A percentile compares a stretch with the other conserved stretches of the same genome.
These are phyloP conservation scores for Striga hermonthica DNA, from an alignment of 305 asterid genomes.

Conservation along the genomic window DNA sequence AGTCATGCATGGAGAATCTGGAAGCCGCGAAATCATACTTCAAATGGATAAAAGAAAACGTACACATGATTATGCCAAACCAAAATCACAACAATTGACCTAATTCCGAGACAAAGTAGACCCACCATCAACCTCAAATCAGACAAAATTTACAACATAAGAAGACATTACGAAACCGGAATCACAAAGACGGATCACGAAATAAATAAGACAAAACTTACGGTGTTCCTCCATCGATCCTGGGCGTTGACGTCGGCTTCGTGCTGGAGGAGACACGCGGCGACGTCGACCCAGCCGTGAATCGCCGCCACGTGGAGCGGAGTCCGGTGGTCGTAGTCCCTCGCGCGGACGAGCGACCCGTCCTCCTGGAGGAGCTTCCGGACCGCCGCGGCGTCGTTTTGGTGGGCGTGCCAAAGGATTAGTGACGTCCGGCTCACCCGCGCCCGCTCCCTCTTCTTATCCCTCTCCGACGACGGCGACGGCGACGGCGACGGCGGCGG, in stretches of 20 bases:
- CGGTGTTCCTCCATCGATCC: conserved; percentile 99
- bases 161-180: conserved; percentile 3
- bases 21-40: too few species aligned
- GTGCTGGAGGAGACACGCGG: conserved; percentile 64
- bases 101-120: neutral
- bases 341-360: conserved; percentile 63
- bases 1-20: too few species aligned
- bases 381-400: conserved; percentile 72
- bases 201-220: conserved; percentile 28
- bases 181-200: neutral
- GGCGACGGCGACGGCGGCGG: conserved; percentile 27
- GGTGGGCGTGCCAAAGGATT: conserved; percentile 95
- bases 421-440: conserved; percentile 83
- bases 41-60: too few species aligned
- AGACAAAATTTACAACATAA: conserved; percentile 7
- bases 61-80: too few species aligned
- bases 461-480: conserved; percentile 37
- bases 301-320: conserved; percentile 94
- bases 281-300: conserved; percentile 92
- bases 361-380: conserved; percentile 89
- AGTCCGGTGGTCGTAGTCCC: conserved; percentile 84
- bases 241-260: conserved; percentile 91
- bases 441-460: conserved; percentile 72
- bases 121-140: conserved; percentile 1
- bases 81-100: neutral